These are phyloP conservation scores for Nitzschia sp. DNA, from an alignment of 108 stramenopile genomes.

Conservation along the genomic window DNA sequence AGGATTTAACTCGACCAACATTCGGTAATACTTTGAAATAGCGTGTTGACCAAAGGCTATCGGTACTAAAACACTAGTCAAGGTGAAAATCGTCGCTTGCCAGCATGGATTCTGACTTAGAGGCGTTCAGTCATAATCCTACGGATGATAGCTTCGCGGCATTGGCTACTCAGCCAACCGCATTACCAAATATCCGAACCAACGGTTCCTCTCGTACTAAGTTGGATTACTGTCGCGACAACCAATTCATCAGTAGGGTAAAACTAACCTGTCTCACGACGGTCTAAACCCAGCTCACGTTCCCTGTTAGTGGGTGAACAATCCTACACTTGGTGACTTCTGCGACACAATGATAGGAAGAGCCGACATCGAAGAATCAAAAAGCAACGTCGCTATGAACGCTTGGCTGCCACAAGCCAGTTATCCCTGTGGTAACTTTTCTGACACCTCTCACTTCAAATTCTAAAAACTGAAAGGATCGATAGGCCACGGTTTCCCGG, in stretches of 20 bases:
- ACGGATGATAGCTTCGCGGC: constrained; percentile 93
- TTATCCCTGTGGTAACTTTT: constrained; percentile 99
- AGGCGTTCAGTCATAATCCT: constrained; percentile 95
- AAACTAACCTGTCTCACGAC: constrained; percentile 98
- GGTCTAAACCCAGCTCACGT: constrained; percentile 98
- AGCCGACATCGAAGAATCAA: constrained; percentile 95
- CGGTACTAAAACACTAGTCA: constrained; percentile 71
- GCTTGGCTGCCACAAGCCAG: constrained; percentile 95
- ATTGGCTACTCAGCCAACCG: constrained; percentile 90
- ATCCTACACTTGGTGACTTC: constrained; percentile 96
- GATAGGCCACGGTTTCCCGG: constrained; percentile 96
- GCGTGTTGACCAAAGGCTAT: constrained; percentile 69
- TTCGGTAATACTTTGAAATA: constrained; percentile 73
- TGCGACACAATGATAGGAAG: constrained; percentile 96
- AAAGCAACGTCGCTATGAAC: constrained; percentile 88
- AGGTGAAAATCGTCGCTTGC: constrained; percentile 84
- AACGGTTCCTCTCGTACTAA: constrained; percentile 99
- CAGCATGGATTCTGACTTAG: constrained; percentile 96
- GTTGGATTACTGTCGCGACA: constrained; percentile 95
- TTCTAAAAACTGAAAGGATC: constrained; percentile 95
- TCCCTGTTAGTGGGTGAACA: constrained; percentile 96
- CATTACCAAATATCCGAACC: constrained; percentile 96
- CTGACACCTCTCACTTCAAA: constrained; percentile 97
- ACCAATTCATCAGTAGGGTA: constrained; percentile 91
- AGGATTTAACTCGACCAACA: constrained; percentile 84